Percentiles rank a stretch among this genome's conserved stretches.
phyloP scores from a whole-genome alignment of 2,329 filamentous ascomycete genomes.

The Exutisphaerella laricina region DNA sequence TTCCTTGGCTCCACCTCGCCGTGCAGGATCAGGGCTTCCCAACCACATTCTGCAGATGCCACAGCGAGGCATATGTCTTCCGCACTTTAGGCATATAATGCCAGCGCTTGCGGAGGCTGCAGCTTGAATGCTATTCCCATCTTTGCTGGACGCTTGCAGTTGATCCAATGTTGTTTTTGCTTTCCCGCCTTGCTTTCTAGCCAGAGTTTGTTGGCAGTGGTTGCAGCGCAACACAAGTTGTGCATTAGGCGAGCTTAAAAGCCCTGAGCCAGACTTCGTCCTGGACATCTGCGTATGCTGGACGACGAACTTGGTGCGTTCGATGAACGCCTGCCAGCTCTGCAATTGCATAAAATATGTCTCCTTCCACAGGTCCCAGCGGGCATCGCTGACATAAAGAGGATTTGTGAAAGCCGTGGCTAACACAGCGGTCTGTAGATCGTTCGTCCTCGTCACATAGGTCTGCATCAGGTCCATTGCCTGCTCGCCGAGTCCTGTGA shows the following conservation, averaged over 20 bases:
- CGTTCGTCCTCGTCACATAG: conserved; percentile 69
- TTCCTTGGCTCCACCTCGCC: conserved; percentile 30
- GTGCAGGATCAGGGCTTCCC: conserved; percentile 50
- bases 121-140: conserved; percentile 23
- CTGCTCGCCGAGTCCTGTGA: conserved; percentile 69
- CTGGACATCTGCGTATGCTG: conserved; percentile 64
- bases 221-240: conserved; percentile 72
- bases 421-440: conserved; percentile 73
- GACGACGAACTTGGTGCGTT: conserved; percentile 71
- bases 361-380: conserved; percentile 72
- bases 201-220: conserved; percentile 60
- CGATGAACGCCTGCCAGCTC: conserved; percentile 63
- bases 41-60: conserved; percentile 59
- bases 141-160: conserved; percentile 23
- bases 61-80: conserved; percentile 58
- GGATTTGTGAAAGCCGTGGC: conserved; percentile 69
- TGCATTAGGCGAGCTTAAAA: conserved; percentile 58
- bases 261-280: conserved; percentile 57
- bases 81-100: conserved; percentile 56
- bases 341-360: conserved; percentile 66
- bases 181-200: conserved; percentile 37
- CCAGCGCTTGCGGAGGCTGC: conserved; percentile 34
- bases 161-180: conserved; percentile 9
- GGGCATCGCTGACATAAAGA: conserved; percentile 69
- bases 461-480: conserved; percentile 70